Evolutionary conservation across 495 filamentous ascomycete genomes (phyloP).

Genomic region (Talaromyces stipitatus): DNA sequence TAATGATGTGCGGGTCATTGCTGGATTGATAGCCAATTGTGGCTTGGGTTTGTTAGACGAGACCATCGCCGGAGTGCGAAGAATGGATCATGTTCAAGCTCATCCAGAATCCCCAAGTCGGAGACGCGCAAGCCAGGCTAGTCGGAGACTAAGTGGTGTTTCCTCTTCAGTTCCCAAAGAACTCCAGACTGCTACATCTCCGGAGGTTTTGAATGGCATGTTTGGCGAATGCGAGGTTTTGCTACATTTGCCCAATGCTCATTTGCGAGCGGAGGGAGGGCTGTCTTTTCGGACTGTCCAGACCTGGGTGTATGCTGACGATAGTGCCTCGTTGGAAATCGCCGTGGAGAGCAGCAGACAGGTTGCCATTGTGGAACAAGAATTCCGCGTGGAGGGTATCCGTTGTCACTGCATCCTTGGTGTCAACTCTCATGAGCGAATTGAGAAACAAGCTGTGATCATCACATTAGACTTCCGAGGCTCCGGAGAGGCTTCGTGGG

Average conservation of each 20-base stretch:
- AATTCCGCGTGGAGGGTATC: constrained; percentile 36
- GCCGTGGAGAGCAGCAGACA: constrained; percentile 14
- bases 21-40: constrained; percentile 29
- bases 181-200: neutral
- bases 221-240: constrained; percentile 34
- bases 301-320: constrained; percentile 28
- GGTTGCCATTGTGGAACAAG: constrained; percentile 34
- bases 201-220: constrained; percentile 21
- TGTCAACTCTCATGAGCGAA: constrained; percentile 49
- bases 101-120: constrained; percentile 16
- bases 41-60: constrained; percentile 33
- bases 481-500: constrained; percentile 31
- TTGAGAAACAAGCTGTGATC: constrained; percentile 50
- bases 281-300: constrained; percentile 33
- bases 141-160: constrained; percentile 19
- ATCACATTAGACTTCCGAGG: constrained; percentile 42
- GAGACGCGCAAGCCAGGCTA: constrained; percentile 8
- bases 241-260: constrained; percentile 35
- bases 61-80: constrained; percentile 32
- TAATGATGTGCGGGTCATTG: constrained; percentile 32
- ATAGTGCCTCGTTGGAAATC: constrained; percentile 8
- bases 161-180: constrained; percentile 6
- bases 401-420: constrained; percentile 45
- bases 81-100: constrained; percentile 26
- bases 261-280: constrained; percentile 34